Conservation (phyloP, 1,139 yeast genomes). For the Candida tropicalis region DNA sequence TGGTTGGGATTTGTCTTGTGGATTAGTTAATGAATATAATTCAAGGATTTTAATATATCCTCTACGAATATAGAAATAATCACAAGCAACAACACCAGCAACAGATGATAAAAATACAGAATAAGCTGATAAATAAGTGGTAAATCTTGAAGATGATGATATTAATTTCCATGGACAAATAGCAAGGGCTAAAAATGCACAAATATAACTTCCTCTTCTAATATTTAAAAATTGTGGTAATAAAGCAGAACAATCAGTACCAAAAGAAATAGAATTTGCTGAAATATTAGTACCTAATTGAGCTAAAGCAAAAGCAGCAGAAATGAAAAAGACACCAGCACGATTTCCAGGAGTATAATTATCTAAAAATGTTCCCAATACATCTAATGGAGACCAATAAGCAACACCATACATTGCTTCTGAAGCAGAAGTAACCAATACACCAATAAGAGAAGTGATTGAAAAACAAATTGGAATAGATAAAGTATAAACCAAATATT, state of each 20-base stretch:
- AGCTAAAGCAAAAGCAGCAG: conserved; percentile 78
- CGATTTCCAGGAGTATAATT: conserved; percentile 58
- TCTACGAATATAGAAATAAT: conserved; percentile 75
- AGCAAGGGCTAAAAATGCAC: conserved; percentile 76
- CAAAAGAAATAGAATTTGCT: conserved; percentile 87
- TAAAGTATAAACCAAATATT: conserved; percentile 49
- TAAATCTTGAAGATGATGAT: conserved; percentile 72
- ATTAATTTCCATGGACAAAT: conserved; percentile 90
- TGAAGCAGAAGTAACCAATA: conserved; percentile 83
- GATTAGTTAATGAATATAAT: conserved; percentile 51
- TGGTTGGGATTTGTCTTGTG: conserved; percentile 30
- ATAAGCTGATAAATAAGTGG: conserved; percentile 83
- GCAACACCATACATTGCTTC: conserved; percentile 67
- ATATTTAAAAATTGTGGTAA: conserved; percentile 76
- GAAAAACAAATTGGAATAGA: conserved; percentile 80
- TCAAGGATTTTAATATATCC: conserved; percentile 69
- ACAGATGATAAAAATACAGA: conserved; percentile 85
- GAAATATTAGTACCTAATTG: conserved; percentile 92
- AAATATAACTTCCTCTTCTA: conserved; percentile 80
- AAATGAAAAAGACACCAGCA: conserved; percentile 84
- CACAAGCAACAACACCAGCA: conserved; percentile 80
- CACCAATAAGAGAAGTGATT: conserved; percentile 82
- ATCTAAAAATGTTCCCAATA: conserved; percentile 65
- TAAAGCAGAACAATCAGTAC: conserved; percentile 87
- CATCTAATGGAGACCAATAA: conserved; percentile 86